Percentiles rank a stretch among this genome's conserved stretches.
Evolutionary conservation across 2,329 filamentous ascomycete genomes (phyloP).

Genomic region (Penicillium nordicum): DNA sequence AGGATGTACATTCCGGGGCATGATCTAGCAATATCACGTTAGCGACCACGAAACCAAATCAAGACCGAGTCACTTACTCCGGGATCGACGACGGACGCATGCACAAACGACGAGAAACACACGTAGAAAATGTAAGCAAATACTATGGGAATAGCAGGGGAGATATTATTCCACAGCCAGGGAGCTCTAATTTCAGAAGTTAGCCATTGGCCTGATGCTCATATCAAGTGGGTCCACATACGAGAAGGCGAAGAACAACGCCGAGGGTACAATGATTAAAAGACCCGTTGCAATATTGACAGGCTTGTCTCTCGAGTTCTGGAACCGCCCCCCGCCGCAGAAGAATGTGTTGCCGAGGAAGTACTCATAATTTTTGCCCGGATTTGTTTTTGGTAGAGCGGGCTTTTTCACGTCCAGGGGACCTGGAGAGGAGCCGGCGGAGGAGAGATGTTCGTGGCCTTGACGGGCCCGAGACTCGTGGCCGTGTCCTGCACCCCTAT

Average conservation of each 20-base stretch:
- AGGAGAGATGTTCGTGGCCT: conserved; percentile 80
- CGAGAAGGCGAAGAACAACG: conserved; percentile 79
- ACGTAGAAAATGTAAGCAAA: conserved; percentile 92
- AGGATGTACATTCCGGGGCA: conserved; percentile 86
- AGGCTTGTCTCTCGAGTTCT: conserved; percentile 82
- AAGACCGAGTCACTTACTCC: conserved; percentile 62
- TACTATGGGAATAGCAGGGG: conserved; percentile 80
- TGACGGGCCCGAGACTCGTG: conserved; percentile 68
- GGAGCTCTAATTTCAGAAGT: conserved; percentile 49
- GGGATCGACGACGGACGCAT: conserved; percentile 88
- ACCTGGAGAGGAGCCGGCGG: conserved; percentile 70
- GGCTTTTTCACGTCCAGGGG: conserved; percentile 51
- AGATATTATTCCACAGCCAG: conserved; percentile 82
- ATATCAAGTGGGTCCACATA: conserved; percentile 23
- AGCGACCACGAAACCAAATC: neutral
- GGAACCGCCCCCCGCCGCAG: conserved; percentile 76
- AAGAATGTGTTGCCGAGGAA: conserved; percentile 93
- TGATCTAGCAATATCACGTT: conserved; percentile 59
- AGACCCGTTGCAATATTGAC: conserved; percentile 85
- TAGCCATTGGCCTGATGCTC: conserved; percentile 22
- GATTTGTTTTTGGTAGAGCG: conserved; percentile 34
- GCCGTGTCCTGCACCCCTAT: conserved; percentile 48
- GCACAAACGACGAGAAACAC: conserved; percentile 87
- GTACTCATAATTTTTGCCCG: conserved; percentile 81
- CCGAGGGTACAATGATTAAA: conserved; percentile 72